Base-by-base conservation (phyloP, 2,329 filamentous ascomycete genomes). In the Penicillium occitanis region DNA sequence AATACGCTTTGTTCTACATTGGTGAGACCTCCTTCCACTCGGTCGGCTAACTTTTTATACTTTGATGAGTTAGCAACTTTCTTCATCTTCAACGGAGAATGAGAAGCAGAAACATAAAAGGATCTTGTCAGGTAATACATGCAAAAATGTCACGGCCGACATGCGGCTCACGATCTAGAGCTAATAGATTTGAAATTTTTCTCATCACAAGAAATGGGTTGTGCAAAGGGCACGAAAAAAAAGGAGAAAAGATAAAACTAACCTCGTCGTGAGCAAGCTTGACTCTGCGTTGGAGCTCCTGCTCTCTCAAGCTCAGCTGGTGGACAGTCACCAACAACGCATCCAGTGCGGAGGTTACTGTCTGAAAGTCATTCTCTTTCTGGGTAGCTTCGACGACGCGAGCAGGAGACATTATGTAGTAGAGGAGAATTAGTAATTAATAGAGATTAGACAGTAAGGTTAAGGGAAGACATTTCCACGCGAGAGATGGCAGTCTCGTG, bases 91-190 rank as follows among this genome's bases (percentile, higher is more conserved):
- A 50, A 68, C 60, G 48, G 69, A 25, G 17, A 67, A 44, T 64
- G 68, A 48, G 28, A 66, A 42, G 63, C 68, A 69, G 68, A 66
- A 69, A 67, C 51, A 66, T 69, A 53, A 13, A 62, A 48, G 69
- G 73, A 70, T 83, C 81, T 78, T 76, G 73, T 84, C 82, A 83
- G 81, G 78, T 81, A 81, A 84, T 83, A 83, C 78, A 84, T 83
- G 80, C 77, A 72, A 86, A 78, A 90, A 88, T 82, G 84, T 91
- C 89, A 86, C 79, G 75, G 82, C 81, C 84, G 82, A 83, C 78
- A 69, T 73, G 75, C 84, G 81, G 86, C 88, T 91, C 85, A 84
- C 89, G 90, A 91, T 92, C 90, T 92, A 92, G 90, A 92, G 90
- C 90, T 92, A 91, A 90, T 66, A 46, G 79, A 74, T 76, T 64